Evolutionary conservation across 441 rosid species (phyloP), one percentile per base, ranked within the genome.

Genomic region (Breynia disticha): DNA sequence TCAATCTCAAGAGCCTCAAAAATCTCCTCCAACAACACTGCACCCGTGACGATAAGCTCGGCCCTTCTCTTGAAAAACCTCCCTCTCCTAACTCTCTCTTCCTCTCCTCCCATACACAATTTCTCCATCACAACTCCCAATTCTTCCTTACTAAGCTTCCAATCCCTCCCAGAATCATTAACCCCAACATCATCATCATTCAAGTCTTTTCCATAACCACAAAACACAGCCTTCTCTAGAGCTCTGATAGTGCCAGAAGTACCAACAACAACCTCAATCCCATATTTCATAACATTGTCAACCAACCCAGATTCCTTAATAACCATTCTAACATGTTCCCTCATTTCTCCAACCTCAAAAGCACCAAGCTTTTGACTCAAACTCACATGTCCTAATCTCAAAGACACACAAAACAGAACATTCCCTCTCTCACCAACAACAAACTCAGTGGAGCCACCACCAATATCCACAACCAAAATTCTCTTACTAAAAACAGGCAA

Each of bases 391-490:
- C 95, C 95, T 16, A 86, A 49, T 60, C 69, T 67, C 77, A 86
- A 61, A 7, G 90, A 80, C 32, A 64, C 68, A 32, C 67, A 78
- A 14, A 72, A 59, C 16, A 69, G 60, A 53, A 80, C 75, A 35
- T 64, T 61, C 41, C 95, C 87, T 57, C 54, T 37, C 50, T 67
- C 67, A 43, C 95, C 89, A 14, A 78, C 72, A 0, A 73, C 83
- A 56, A 85, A 75, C 52, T 85, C 90, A 46, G 90, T 86, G 20
- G 90, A 86, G 11, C 95, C 87, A 55, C 95, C 95, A 47, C 87
- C 95, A 42, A 80, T 80, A 59, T 82, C 95, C 14, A 86, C 63
- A 43, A 69, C 68, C 60, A 86, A 55, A 1, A 68, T 80, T 10
- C 67, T 62, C 55, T 72, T 77, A 17, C 79, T 79, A 59, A 62